Evolutionary conservation across 768 basidiomycete genomes (phyloP), one percentile per base, ranked within the genome.

Genomic region (Boletales sp.): DNA sequence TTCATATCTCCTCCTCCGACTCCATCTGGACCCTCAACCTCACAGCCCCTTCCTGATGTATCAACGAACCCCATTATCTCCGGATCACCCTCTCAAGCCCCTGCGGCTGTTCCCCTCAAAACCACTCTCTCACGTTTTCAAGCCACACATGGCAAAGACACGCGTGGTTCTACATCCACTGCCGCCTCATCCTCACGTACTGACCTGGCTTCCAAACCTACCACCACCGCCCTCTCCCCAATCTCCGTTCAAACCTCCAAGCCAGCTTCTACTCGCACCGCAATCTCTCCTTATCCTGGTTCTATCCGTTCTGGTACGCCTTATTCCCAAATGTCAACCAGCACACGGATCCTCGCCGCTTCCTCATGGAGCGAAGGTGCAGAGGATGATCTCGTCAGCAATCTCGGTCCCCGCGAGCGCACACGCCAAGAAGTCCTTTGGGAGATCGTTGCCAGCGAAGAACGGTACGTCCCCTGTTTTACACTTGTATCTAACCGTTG

Each of bases 371-470:
- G 91, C 62, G 90, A 95, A 66, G 87, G 86, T 55, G 91, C 94
- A 10, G 93, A 94, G 66, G 92, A 90, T 49, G 94, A 97, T 68
- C 81, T 97, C 38, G 90, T 97, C 17, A 84, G 86, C 40, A 92
- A 97, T 63, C 75, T 97, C 33, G 91, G 93, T n/a, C 85, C 91
- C 40, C 83, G 91, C 53, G 94, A 97, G 67, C 82, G 94, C 50
- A 96, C 94, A 35, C 81, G 94, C 46, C 94, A 97, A 69, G 94
- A 97, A 72, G 94, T 97, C 7, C 70, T 97, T 25, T 96, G 92
- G 75, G 94, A 97, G 73, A 97, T 97, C 57, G 93, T 97, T 43
- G 87, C 89, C 30, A 93, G 90, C 57, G 94, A 97, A 72, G 93
- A 97, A 68, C 83, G 94, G 90, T 91, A 61, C 44, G 81, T 41